Base-by-base conservation (phyloP, 306 rosid genomes). In the Citrullus colocynthis region DNA sequence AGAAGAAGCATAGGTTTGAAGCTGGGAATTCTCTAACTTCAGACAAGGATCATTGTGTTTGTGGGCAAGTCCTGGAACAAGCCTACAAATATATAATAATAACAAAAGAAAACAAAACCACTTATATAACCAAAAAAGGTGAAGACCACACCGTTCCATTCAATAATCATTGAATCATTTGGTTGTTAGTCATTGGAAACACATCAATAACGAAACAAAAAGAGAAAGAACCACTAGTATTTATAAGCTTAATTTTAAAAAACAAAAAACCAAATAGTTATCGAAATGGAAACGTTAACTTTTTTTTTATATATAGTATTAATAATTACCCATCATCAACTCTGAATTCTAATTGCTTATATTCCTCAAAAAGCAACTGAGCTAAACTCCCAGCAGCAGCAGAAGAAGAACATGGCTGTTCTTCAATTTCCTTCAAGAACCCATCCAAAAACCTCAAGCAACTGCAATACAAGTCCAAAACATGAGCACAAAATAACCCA, bases 61-160 rank as follows among this genome's bases (percentile, higher is more conserved):
- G 78, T 90, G 88, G 56, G 93, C 92, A 20, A 84, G 83, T 77
- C 98, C 98, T 41, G 97, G 98, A 84, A 93, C 85, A 63, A 82
- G 58, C 70, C 98, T 90, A 80, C n/a, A 55, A 17, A 75, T 51
- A 77, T n/a, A 39, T 6, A 34, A 44, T 42, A 42, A 59, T 2
- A 13, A 30, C 51, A 78, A 12, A 39, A 16, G 80, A 36, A 15
- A 82, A 44, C 42, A 42, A 60, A 48, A 4, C 16, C 8, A 52
- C 59, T 55, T 7, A 52, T 48, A 48, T 44, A 44, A 44, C 48
- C 1, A 9, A 44, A 2, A 34, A 34, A 36, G 6, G 6, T 36
- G 39, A 36, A 7, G 54, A 4, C 54, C 16, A 1, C 2, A 48
- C 54, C 54, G 15, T 48, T 13, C 1, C 5, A 16, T 48, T 48